Conservation (phyloP, 768 basidiomycete genomes). For the Trametes cinnabarina region DNA sequence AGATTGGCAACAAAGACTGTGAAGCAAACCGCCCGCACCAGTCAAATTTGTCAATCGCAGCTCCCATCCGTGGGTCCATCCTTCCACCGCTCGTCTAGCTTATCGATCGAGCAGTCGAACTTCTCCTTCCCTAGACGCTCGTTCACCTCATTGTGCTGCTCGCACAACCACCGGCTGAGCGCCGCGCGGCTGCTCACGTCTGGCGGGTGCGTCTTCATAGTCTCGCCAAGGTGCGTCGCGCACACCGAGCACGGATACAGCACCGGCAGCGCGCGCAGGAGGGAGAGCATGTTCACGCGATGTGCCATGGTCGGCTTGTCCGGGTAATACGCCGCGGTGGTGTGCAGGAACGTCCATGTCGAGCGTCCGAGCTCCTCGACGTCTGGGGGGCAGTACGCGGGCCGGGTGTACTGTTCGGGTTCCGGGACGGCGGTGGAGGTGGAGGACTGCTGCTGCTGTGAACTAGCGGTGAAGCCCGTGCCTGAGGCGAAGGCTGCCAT, state of each 20-base stretch:
- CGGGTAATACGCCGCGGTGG: slow-evolving; percentile 94
- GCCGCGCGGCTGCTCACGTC: slow-evolving; percentile 69
- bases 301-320: slow-evolving; percentile 72
- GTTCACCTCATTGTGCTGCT: slow-evolving; percentile 92
- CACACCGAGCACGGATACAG: slow-evolving; percentile 90
- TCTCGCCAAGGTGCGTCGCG: slow-evolving; percentile 75
- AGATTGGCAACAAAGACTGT: neutral
- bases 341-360: slow-evolving; percentile 96
- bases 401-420: slow-evolving; percentile 40
- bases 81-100: slow-evolving; percentile 86
- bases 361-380: slow-evolving; percentile 85
- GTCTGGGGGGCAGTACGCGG: slow-evolving; percentile 83
- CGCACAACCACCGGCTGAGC: slow-evolving; percentile 85
- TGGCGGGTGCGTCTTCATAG: slow-evolving; percentile 65
- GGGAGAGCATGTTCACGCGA: slow-evolving; percentile 77
- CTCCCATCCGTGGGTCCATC: slow-evolving; percentile 86
- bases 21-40: neutral
- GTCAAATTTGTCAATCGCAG: slow-evolving; percentile 71
- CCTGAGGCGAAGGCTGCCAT: slow-evolving; percentile 36
- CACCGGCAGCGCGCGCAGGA: slow-evolving; percentile 73
- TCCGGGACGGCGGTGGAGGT: slow-evolving; percentile 14
- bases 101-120: slow-evolving; percentile 70
- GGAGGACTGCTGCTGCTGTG: slow-evolving; percentile 7
- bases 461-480: slow-evolving; percentile 25
- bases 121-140: slow-evolving; percentile 74